These are phyloP conservation scores for Alliaria petiolata DNA, from an alignment of 345 rosid genomes.

Conservation along the genomic window DNA sequence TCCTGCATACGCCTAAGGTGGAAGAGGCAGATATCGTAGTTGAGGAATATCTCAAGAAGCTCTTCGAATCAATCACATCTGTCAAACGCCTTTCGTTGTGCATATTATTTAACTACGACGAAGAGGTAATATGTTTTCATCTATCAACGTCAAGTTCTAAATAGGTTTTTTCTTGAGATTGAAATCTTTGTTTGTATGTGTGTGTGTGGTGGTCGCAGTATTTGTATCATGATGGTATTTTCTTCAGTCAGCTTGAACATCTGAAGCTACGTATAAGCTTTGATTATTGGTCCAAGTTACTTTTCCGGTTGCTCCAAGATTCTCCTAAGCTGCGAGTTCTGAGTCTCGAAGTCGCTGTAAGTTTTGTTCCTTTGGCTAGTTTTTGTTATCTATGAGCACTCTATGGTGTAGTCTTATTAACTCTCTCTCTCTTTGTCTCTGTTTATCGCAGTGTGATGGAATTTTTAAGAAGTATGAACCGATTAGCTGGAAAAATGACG, in stretches of 20 bases:
- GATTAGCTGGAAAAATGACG: background rate
- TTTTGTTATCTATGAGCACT: background rate
- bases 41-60: background rate
- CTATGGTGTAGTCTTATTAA: background rate
- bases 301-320: background rate
- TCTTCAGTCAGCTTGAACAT: background rate
- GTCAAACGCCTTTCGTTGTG: background rate
- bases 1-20: background rate
- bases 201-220: too few species aligned
- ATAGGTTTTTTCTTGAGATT: background rate
- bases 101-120: too few species aligned
- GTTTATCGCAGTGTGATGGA: background rate
- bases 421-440: too few species aligned
- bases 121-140: background rate
- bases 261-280: background rate
- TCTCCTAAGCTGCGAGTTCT: conserved; percentile 1
- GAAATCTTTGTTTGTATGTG: background rate
- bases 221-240: background rate
- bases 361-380: background rate
- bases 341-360: background rate
- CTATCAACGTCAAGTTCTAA: background rate
- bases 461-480: background rate
- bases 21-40: background rate
- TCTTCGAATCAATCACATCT: background rate
- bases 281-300: background rate